Conservation (phyloP, 345 rosid species). For the Iberis pinnata region DNA sequence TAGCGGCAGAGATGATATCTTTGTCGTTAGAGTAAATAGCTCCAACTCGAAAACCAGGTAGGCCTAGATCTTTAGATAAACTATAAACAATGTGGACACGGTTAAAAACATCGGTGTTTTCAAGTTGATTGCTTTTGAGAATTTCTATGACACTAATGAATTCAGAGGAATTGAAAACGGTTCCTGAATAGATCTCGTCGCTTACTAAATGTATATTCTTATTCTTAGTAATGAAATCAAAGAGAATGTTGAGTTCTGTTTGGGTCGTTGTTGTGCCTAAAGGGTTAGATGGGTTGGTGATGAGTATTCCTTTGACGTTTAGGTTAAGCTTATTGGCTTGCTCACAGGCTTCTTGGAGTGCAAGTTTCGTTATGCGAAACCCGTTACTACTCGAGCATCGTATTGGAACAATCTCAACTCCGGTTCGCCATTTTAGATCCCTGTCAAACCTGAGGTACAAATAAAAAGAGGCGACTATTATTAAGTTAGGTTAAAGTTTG, state of each 20-base stretch:
- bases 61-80: slow-evolving; percentile 78
- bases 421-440: slow-evolving; percentile 65
- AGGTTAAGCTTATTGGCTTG: slow-evolving; percentile 47
- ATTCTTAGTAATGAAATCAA: slow-evolving; percentile 46
- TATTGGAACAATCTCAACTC: slow-evolving; percentile 52
- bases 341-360: slow-evolving; percentile 57
- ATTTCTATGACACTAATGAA: slow-evolving; percentile 62
- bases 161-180: slow-evolving; percentile 51
- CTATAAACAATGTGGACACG: slow-evolving; percentile 67
- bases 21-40: slow-evolving; percentile 72
- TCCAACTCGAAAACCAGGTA: slow-evolving; percentile 85
- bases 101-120: slow-evolving; percentile 39
- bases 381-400: slow-evolving; percentile 45
- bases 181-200: slow-evolving; percentile 73
- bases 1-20: slow-evolving; percentile 58
- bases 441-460: slow-evolving; percentile 69
- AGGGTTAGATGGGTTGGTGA: slow-evolving; percentile 80
- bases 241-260: slow-evolving; percentile 50
- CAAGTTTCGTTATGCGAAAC: slow-evolving; percentile 44
- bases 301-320: slow-evolving; percentile 65
- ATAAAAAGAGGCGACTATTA: slow-evolving; percentile 6
- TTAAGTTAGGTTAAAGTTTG: slow-evolving; percentile 24
- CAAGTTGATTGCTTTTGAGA: slow-evolving; percentile 39
- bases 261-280: slow-evolving; percentile 54
- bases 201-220: slow-evolving; percentile 63